A percentile compares a stretch with the other conserved stretches of the same genome.
phyloP scores from a whole-genome alignment of 2,329 filamentous ascomycete genomes.

The Metarhizium guizhouense region DNA sequence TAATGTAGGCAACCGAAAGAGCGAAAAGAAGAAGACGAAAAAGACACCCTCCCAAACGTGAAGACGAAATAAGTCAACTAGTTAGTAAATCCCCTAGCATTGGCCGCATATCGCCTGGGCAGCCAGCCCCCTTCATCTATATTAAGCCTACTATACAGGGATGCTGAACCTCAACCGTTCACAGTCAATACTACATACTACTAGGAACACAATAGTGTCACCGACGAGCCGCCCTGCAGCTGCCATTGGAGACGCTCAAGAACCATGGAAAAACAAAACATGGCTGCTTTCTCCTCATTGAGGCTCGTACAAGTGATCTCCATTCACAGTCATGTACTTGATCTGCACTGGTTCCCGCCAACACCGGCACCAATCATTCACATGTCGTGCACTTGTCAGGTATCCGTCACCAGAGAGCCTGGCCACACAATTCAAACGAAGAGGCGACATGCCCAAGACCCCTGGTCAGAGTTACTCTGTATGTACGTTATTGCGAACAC shows the following conservation, averaged over 20 bases:
- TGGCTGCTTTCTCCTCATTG: not conserved
- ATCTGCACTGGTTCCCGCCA: not conserved
- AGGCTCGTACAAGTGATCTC: not conserved
- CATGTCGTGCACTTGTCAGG: not conserved
- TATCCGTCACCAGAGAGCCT: not conserved
- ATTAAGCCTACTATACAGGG: not conserved
- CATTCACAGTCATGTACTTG: not conserved
- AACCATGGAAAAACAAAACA: not conserved
- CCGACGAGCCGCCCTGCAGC: not conserved
- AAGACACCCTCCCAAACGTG: not conserved
- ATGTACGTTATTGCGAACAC: not conserved
- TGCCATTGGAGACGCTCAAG: not conserved
- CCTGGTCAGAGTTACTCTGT: too few species aligned
- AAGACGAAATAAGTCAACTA: too few species aligned
- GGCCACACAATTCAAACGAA: not conserved
- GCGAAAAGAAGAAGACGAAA: not conserved
- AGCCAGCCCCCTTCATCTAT: not conserved
- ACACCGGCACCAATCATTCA: not conserved
- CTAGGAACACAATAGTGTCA: not conserved
- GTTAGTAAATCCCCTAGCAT: too few species aligned
- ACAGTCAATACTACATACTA: not conserved
- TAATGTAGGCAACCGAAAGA: not conserved
- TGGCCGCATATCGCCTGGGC: too few species aligned
- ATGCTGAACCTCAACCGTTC: not conserved
- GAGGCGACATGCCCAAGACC: not conserved